Evolutionary conservation across 148 eudicot genomes (phyloP).

Genomic region (Linanthus parryae): DNA sequence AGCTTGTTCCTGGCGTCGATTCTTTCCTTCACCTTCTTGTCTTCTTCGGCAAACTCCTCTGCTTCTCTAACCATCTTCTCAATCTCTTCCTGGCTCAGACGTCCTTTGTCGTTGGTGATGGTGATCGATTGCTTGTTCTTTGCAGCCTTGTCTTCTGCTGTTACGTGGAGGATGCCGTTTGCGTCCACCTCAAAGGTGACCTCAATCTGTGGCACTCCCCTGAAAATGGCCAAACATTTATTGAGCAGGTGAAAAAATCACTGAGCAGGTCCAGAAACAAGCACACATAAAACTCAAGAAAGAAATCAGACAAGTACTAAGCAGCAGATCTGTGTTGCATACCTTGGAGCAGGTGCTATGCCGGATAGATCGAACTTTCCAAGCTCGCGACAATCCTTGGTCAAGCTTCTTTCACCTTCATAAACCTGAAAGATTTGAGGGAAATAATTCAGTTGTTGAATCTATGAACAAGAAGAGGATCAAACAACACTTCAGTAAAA

Average conservation of each 20-base stretch:
- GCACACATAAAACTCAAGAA: neutral
- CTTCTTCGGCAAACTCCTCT: slow-evolving; percentile 55
- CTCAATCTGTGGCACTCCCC: slow-evolving; percentile 50
- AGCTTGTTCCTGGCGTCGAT: slow-evolving; percentile 46
- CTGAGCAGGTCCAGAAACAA: neutral
- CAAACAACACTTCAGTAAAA: too few relatives aligned
- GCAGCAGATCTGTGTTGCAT: neutral
- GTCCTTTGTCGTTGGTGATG: slow-evolving; percentile 56
- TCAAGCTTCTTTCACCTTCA: slow-evolving; percentile 44
- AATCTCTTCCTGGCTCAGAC: slow-evolving; percentile 51
- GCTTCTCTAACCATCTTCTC: slow-evolving; percentile 57
- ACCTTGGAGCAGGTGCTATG: slow-evolving; percentile 45
- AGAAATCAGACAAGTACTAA: neutral
- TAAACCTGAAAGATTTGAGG: slow-evolving; percentile 19
- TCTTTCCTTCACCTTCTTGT: slow-evolving; percentile 49
- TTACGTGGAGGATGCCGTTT: slow-evolving; percentile 43
- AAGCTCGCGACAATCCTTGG: slow-evolving; percentile 34
- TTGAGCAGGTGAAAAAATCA: neutral
- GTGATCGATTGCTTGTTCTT: slow-evolving; percentile 48
- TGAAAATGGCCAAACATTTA: slow-evolving; percentile 10
- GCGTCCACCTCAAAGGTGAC: slow-evolving; percentile 53
- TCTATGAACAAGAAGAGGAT: too few relatives aligned
- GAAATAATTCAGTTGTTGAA: neutral
- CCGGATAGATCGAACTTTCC: slow-evolving; percentile 41
- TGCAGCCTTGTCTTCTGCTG: slow-evolving; percentile 53